Evolutionary conservation across 2,329 filamentous ascomycete genomes (phyloP).

Genomic region (Graphilbum sp.): DNA sequence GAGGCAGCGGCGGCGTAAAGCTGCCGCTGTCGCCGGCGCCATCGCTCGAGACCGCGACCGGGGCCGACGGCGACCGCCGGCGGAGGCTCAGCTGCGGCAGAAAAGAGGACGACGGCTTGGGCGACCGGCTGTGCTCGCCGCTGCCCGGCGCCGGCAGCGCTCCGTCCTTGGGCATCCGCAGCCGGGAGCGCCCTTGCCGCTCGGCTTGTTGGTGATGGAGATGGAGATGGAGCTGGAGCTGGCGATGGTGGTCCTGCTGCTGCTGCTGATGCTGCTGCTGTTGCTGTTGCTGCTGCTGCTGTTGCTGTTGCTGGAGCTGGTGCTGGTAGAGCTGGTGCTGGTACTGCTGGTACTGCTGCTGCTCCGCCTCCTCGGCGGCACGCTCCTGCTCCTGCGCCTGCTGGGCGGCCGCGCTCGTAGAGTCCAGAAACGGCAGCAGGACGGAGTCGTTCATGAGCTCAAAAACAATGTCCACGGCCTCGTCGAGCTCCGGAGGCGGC

Average conservation of each 20-base stretch:
- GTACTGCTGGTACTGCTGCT: conserved; percentile 9
- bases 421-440: conserved; percentile 77
- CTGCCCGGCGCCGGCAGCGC: conserved; percentile 12
- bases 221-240: too few species aligned
- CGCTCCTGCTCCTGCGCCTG: conserved; percentile 10
- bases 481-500: conserved; percentile 58
- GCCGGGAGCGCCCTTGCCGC: conserved; percentile 21
- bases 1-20: too few species aligned
- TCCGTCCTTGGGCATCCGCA: conserved; percentile 20
- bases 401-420: conserved; percentile 20
- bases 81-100: conserved; percentile 25
- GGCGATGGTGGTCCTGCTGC: too few species aligned
- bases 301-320: neutral
- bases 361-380: too few species aligned
- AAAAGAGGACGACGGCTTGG: conserved; percentile 22
- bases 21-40: conserved; percentile 33
- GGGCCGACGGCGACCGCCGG: conserved; percentile 24
- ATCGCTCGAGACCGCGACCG: conserved; percentile 25
- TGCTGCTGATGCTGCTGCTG: neutral
- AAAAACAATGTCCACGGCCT: conserved; percentile 75
- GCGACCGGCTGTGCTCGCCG: conserved; percentile 26
- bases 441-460: conserved; percentile 98
- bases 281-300: conserved; percentile 9
- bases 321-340: neutral
- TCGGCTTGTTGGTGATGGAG: conserved; percentile 8